Evolutionary conservation across 2,329 filamentous ascomycete genomes (phyloP).

Genomic region (Immersiporthe knoxdaviesiana): DNA sequence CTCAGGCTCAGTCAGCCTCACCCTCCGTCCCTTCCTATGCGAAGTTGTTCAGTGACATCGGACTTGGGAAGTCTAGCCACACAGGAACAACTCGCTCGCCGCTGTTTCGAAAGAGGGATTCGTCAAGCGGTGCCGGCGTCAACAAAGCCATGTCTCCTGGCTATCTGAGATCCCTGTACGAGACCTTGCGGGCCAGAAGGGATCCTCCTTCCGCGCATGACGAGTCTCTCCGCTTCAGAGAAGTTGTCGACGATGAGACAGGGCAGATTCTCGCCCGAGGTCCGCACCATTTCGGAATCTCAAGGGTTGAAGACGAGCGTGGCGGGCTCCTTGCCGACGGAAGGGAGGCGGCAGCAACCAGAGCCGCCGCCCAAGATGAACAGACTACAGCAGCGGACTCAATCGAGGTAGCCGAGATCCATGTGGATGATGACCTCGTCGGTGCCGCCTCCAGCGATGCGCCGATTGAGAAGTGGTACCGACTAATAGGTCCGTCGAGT

Average conservation of each 20-base stretch:
- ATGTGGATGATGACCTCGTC: conserved; percentile 1
- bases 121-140: neutral
- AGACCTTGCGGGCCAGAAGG: neutral
- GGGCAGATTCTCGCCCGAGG: conserved; percentile 8
- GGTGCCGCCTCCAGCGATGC: conserved; percentile 4
- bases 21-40: neutral
- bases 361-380: neutral
- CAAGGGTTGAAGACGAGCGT: neutral
- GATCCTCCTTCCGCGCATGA: neutral
- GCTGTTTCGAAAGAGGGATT: neutral
- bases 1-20: neutral
- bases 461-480: conserved; percentile 10
- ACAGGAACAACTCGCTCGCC: neutral
- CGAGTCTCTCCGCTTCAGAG: neutral
- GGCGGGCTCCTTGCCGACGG: neutral
- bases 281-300: conserved; percentile 2
- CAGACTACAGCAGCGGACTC: neutral
- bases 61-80: neutral
- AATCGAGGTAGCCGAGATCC: neutral
- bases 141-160: neutral
- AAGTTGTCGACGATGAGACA: neutral
- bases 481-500: neutral
- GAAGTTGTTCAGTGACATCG: neutral
- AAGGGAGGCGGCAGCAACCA: neutral
- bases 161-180: neutral